These are phyloP conservation scores for Aspergillus floridensis DNA, from an alignment of 2,329 filamentous ascomycete species.

Conservation along the genomic window DNA sequence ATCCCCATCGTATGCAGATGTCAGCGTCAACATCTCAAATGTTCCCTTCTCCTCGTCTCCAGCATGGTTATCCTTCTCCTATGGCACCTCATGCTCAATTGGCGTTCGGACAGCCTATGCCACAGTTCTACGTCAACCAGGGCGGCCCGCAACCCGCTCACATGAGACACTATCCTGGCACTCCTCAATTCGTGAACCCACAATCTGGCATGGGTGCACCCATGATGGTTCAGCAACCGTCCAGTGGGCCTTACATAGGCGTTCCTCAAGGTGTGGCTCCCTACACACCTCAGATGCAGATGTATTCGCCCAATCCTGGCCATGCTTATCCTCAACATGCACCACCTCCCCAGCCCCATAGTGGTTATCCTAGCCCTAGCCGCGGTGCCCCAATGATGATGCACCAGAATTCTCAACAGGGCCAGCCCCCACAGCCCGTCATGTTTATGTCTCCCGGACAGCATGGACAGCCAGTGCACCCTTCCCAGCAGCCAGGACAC, in stretches of 20 bases:
- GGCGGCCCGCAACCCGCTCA: conserved; percentile 68
- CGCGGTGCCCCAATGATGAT: conserved; percentile 89
- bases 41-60: conserved; percentile 78
- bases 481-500: conserved; percentile 67
- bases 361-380: conserved; percentile 84
- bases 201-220: conserved; percentile 70
- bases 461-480: conserved; percentile 72
- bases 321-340: conserved; percentile 62
- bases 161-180: conserved; percentile 70
- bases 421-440: conserved; percentile 67
- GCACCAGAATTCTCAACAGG: conserved; percentile 89
- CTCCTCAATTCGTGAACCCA: conserved; percentile 68
- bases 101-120: conserved; percentile 69
- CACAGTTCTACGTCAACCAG: conserved; percentile 68
- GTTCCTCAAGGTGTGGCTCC: conserved; percentile 69
- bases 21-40: conserved; percentile 79
- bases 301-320: conserved; percentile 76
- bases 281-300: conserved; percentile 69
- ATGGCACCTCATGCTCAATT: conserved; percentile 69
- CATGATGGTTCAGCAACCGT: conserved; percentile 79
- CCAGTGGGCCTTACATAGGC: conserved; percentile 67
- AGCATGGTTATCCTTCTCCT: conserved; percentile 65
- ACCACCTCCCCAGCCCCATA: conserved; percentile 55
- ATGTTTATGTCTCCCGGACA: conserved; percentile 72
- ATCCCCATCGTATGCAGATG: conserved; percentile 84